phyloP scores from a whole-genome alignment of 2,329 filamentous ascomycete species.

The Sordariomycetes sp. region DNA sequence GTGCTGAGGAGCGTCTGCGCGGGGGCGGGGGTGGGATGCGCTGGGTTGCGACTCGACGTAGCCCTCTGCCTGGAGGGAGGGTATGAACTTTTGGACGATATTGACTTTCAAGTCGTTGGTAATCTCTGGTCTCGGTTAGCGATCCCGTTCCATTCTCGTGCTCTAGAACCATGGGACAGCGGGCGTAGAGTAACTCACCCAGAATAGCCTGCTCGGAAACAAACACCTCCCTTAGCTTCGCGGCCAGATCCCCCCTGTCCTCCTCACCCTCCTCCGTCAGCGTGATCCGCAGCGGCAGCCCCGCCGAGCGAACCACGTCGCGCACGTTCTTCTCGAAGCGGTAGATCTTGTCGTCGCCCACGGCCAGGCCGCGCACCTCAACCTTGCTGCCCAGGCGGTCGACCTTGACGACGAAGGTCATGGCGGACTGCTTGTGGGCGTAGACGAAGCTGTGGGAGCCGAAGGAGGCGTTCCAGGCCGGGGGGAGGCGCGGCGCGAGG shows the following conservation, averaged over 20 bases:
- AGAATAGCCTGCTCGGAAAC: slow-evolving; percentile 60
- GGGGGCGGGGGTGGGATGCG: not conserved
- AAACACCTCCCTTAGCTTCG: slow-evolving; percentile 53
- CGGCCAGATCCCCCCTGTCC: slow-evolving; percentile 35
- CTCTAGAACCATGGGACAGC: not conserved
- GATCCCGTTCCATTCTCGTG: not conserved
- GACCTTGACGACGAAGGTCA: slow-evolving; percentile 73
- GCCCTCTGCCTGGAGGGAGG: slow-evolving; percentile 65
- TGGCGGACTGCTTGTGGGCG: slow-evolving; percentile 72
- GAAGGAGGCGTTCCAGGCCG: slow-evolving; percentile 68
- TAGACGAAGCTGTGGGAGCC: slow-evolving; percentile 77
- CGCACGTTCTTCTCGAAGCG: slow-evolving; percentile 61
- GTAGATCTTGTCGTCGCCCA: slow-evolving; percentile 72
- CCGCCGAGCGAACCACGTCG: slow-evolving; percentile 59
- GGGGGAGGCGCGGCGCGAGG: slow-evolving; percentile 54
- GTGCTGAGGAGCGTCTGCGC: slow-evolving; percentile 31
- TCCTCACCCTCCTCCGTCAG: slow-evolving; percentile 30
- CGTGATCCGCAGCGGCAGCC: slow-evolving; percentile 45
- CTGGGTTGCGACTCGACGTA: slow-evolving; percentile 38
- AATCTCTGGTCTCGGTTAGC: slow-evolving; percentile 35
- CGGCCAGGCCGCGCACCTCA: slow-evolving; percentile 68
- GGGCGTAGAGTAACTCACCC: slow-evolving; percentile 14
- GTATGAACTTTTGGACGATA: slow-evolving; percentile 76
- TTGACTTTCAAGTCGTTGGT: slow-evolving; percentile 63
- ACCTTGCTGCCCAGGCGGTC: slow-evolving; percentile 74